These are phyloP conservation scores for Panicum virgatum DNA, from an alignment of 202 grass and related monocot genomes.

Conservation along the genomic window DNA sequence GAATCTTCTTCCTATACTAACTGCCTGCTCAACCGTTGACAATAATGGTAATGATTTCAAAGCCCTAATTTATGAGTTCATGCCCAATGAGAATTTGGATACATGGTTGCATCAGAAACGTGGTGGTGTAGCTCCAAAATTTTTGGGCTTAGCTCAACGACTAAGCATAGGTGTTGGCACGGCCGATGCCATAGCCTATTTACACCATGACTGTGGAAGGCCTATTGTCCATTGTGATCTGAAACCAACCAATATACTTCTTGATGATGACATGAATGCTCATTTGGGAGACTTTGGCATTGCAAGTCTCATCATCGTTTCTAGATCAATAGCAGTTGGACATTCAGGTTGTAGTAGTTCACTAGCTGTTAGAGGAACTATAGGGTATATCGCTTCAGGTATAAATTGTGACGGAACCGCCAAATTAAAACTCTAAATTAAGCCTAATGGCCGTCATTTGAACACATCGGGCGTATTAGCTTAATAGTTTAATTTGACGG, in stretches of 20 bases:
- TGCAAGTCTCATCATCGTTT: background rate
- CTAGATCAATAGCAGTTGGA: background rate
- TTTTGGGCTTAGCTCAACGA: background rate
- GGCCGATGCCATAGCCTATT: constrained; percentile 26
- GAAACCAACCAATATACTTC: constrained; percentile 28
- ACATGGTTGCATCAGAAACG: background rate
- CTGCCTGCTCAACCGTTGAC: background rate
- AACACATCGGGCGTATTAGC: too few relatives aligned
- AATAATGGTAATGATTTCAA: background rate
- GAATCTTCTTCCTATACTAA: constrained; percentile 23
- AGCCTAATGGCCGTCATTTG: too few relatives aligned
- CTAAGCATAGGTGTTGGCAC: background rate
- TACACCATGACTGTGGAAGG: background rate
- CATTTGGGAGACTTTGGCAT: constrained; percentile 22
- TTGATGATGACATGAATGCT: background rate
- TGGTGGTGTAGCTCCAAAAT: background rate
- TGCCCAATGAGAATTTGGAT: constrained; percentile 23
- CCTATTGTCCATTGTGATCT: constrained; percentile 13
- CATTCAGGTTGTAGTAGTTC: background rate
- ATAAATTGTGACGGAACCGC: too few relatives aligned
- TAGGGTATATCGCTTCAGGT: constrained; percentile 68
- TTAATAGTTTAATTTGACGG: too few relatives aligned
- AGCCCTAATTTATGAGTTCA: constrained; percentile 17
- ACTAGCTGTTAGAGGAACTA: constrained; percentile 43
- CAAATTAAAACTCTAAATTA: too few relatives aligned